Evolutionary conservation across 352 stramenopile genomes (phyloP).

Genomic region (Pythium aristosporum): DNA sequence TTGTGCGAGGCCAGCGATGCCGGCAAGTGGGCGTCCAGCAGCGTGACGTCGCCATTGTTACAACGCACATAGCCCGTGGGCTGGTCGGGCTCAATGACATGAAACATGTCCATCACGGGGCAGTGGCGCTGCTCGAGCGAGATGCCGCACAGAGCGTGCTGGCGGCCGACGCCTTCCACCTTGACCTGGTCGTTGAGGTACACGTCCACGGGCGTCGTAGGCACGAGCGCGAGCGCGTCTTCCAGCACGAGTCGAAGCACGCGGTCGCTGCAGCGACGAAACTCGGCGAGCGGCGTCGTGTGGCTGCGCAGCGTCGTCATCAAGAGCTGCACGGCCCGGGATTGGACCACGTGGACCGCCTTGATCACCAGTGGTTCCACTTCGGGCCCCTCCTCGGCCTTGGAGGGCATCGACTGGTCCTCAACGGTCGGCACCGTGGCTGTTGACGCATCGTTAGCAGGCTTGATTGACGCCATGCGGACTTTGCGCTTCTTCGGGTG

Average conservation of each 20-base stretch:
- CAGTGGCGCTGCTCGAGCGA: slow-evolving; percentile 24
- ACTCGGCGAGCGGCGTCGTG: slow-evolving; percentile 13
- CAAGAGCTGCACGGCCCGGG: slow-evolving; percentile 19
- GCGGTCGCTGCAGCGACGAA: slow-evolving; percentile 44
- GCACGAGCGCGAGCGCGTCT: slow-evolving; percentile 20
- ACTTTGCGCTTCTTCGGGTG: slow-evolving; percentile 35
- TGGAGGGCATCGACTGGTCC: slow-evolving; percentile 60
- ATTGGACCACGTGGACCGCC: slow-evolving; percentile 27
- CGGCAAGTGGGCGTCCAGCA: slow-evolving; percentile 19
- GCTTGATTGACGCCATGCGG: slow-evolving; percentile 7
- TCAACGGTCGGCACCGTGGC: slow-evolving; percentile 21
- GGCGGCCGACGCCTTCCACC: slow-evolving; percentile 19
- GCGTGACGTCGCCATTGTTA: not conserved
- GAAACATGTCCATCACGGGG: slow-evolving; percentile 31
- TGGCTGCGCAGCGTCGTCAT: slow-evolving; percentile 20
- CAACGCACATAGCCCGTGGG: slow-evolving; percentile 9
- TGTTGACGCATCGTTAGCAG: slow-evolving; percentile 4
- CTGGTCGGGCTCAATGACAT: slow-evolving; percentile 23
- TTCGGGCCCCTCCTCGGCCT: slow-evolving; percentile 53
- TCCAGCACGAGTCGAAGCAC: slow-evolving; percentile 59
- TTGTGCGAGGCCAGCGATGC: slow-evolving; percentile 52
- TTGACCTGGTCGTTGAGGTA: slow-evolving; percentile 6
- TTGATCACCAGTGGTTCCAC: slow-evolving; percentile 5
- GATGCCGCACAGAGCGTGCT: slow-evolving; percentile 27
- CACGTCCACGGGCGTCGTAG: slow-evolving; percentile 18